phyloP scores from a whole-genome alignment of 1,139 yeast species.

The Ogataea hybrid region DNA sequence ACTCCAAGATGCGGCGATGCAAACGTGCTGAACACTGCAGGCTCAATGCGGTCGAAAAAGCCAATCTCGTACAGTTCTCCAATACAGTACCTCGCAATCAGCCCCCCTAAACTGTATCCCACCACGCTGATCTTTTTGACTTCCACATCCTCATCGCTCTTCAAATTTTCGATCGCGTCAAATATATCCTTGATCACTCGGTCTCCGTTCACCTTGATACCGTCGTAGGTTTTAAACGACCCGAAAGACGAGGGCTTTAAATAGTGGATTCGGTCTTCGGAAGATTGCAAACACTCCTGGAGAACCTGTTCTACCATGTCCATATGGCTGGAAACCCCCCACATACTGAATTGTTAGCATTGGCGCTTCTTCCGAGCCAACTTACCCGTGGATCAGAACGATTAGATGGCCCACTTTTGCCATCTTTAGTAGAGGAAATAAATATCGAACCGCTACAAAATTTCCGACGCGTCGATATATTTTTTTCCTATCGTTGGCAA shows the following conservation, averaged over 20 bases:
- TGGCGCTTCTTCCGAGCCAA: slow-evolving; percentile 2
- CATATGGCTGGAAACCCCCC: slow-evolving; percentile 84
- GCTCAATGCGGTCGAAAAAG: slow-evolving; percentile 59
- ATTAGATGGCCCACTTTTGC: slow-evolving; percentile 53
- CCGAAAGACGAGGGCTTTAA: slow-evolving; percentile 71
- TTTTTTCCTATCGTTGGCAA: neutral
- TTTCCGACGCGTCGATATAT: neutral
- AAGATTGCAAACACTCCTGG: slow-evolving; percentile 39
- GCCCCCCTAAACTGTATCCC: slow-evolving; percentile 85
- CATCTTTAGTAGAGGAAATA: slow-evolving; percentile 4
- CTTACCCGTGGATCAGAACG: slow-evolving; percentile 75
- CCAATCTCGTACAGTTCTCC: slow-evolving; percentile 59
- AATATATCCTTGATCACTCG: slow-evolving; percentile 64
- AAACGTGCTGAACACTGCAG: slow-evolving; percentile 70
- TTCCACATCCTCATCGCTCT: slow-evolving; percentile 38
- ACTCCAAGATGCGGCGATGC: slow-evolving; percentile 93
- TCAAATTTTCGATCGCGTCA: slow-evolving; percentile 51
- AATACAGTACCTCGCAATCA: slow-evolving; percentile 69
- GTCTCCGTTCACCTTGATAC: slow-evolving; percentile 69
- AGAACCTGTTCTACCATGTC: slow-evolving; percentile 55
- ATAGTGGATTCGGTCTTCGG: slow-evolving; percentile 44
- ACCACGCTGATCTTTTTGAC: slow-evolving; percentile 60
- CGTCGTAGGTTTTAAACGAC: slow-evolving; percentile 79
- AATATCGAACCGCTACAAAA: slow-evolving; percentile 2
- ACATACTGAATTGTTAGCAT: slow-evolving; percentile 40